Evolutionary conservation across 2,329 filamentous ascomycete genomes (phyloP), one percentile per base, ranked within the genome.

Genomic region (Cercospora canescens): DNA sequence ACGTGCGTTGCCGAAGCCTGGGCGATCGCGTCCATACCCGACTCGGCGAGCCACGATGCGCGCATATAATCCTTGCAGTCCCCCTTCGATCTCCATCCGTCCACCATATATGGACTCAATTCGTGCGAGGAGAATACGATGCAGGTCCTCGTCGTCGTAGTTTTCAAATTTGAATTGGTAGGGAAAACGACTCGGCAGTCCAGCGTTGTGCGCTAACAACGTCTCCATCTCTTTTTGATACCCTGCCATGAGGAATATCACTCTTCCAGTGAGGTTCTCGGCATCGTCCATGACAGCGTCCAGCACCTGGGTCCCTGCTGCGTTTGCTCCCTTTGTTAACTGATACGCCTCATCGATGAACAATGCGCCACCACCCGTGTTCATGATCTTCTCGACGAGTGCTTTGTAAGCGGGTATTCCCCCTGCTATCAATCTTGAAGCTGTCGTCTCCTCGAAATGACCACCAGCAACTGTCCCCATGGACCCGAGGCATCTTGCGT

Each of bases 301-400:
- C 0, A 94, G 79, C 0, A 93, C 89, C 0, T 84, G 83, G 0
- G 78, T 80, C 0, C 91, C 90, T 0, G 85, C 86, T 2, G 75
- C 71, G 24, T 79, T 89, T 63, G 86, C 85, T 0, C 85, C 85
- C 0, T 86, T 86, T 0, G 87, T 83, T 0, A 94, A 81, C 69
- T 94, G 91, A 72, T 94, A 93, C 0, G 91, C 90, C 75, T 94
- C 91, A 66, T 94, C 91, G 24, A 94, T 89, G 73, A 94, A 94
- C 1, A 92, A 72, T 0, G 88, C 88, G 0, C 91, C 91, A 0
- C 91, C 91, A 0, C 86, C 88, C 0, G 77, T 69, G 30, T 87
- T 80, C 4, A 87, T 75, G 0, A 94, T 81, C 0, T 80, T 70
- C 2, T 89, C 81, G 6, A 91, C 78, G 0, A 88, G 76, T 12